phyloP scores from a whole-genome alignment of 345 rosid species.

The Orychophragmus violaceus region DNA sequence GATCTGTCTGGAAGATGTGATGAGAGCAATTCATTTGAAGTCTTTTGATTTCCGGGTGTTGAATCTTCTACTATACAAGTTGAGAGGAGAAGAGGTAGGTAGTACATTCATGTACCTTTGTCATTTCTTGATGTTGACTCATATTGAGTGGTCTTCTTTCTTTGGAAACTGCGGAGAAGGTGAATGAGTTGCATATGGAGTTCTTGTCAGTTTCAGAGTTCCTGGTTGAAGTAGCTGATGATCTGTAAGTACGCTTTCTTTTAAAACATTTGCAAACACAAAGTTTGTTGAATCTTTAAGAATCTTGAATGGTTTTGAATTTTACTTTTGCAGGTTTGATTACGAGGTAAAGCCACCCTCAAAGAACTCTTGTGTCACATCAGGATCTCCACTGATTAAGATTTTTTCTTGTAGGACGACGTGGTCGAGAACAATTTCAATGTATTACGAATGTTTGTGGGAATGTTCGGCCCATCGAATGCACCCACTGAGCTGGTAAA shows the following conservation, averaged over 20 bases:
- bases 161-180: slow-evolving; percentile 48
- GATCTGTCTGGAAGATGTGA: slow-evolving; percentile 64
- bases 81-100: slow-evolving; percentile 53
- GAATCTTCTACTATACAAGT: slow-evolving; percentile 72
- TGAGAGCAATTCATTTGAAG: slow-evolving; percentile 72
- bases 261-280: slow-evolving; percentile 20
- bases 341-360: slow-evolving; percentile 56
- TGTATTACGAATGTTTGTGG: slow-evolving; percentile 71
- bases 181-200: slow-evolving; percentile 78
- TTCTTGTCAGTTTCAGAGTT: slow-evolving; percentile 79
- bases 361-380: background rate
- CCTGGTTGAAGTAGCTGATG: slow-evolving; percentile 85
- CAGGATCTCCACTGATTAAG: background rate
- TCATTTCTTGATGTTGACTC: background rate
- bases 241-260: slow-evolving; percentile 52
- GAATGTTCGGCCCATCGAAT: slow-evolving; percentile 57
- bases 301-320: slow-evolving; percentile 11
- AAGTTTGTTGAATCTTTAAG: background rate
- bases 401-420: slow-evolving; percentile 56
- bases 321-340: slow-evolving; percentile 52
- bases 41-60: slow-evolving; percentile 82
- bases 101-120: slow-evolving; percentile 28
- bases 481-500: slow-evolving; percentile 75
- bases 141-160: slow-evolving; percentile 6
- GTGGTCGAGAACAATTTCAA: slow-evolving; percentile 77